These are phyloP conservation scores for Raphanus sativus DNA, from an alignment of 345 rosid genomes.

Conservation along the genomic window DNA sequence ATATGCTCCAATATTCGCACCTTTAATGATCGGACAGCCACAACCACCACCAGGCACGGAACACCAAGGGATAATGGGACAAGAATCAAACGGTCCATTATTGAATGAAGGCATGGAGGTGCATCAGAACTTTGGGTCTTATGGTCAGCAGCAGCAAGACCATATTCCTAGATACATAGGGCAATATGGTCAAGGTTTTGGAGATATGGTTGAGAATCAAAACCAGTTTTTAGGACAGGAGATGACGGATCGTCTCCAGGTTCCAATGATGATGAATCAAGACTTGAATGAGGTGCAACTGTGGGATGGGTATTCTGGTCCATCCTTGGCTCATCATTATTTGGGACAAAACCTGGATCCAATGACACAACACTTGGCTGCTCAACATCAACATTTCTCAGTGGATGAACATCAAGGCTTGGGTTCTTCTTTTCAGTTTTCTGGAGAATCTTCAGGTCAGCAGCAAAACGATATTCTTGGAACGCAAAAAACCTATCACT, in stretches of 20 bases:
- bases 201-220: not conserved
- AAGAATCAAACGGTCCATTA: not conserved
- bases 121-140: not conserved
- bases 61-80: not conserved
- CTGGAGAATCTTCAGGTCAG: not conserved
- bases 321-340: not conserved
- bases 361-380: not conserved
- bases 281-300: not conserved
- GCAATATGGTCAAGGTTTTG: not conserved
- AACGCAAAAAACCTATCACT: not conserved
- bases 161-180: not conserved
- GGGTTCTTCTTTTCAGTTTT: not conserved
- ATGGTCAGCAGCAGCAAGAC: not conserved
- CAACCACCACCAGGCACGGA: not conserved
- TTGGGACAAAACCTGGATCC: not conserved
- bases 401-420: not conserved
- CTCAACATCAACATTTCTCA: not conserved
- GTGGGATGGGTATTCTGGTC: not conserved
- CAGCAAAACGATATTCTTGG: not conserved
- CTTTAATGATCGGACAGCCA: not conserved
- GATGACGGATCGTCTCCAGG: not conserved
- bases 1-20: conserved; percentile 11
- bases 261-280: not conserved
- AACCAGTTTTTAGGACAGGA: not conserved
- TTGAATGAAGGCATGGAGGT: not conserved